These are phyloP conservation scores for Boletellus ananiceps DNA, from an alignment of 768 basidiomycete species.

Conservation along the genomic window DNA sequence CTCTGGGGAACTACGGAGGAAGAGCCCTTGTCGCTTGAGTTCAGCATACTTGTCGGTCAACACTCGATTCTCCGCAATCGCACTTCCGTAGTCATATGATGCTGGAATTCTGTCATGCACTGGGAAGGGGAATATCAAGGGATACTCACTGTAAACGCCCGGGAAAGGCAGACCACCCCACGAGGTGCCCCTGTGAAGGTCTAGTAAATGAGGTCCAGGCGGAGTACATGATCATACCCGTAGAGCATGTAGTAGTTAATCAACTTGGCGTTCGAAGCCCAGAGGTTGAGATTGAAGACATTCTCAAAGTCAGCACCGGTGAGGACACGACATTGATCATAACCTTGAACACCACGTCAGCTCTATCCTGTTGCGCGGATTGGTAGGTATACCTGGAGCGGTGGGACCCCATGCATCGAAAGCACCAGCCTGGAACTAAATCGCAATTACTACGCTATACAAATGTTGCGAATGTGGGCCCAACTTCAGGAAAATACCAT, in stretches of 20 bases:
- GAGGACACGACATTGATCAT: conserved; percentile 56
- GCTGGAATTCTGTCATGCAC: conserved; percentile 19
- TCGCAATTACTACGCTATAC: conserved; percentile 8
- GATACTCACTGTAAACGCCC: conserved; percentile 54
- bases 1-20: conserved; percentile 73
- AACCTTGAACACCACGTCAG: conserved; percentile 39
- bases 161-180: conserved; percentile 82
- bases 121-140: background rate
- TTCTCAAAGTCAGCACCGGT: conserved; percentile 73
- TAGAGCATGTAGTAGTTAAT: conserved; percentile 86
- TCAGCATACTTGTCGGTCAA: conserved; percentile 69
- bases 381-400: conserved; percentile 47
- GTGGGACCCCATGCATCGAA: conserved; percentile 80
- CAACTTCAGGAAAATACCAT: conserved; percentile 68
- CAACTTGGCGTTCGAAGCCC: conserved; percentile 78
- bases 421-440: conserved; percentile 68
- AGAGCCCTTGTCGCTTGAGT: conserved; percentile 72
- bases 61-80: conserved; percentile 63
- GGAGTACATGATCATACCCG: conserved; percentile 41
- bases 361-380: background rate
- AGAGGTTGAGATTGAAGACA: conserved; percentile 74
- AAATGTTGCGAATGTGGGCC: conserved; percentile 3
- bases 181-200: conserved; percentile 61
- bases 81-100: conserved; percentile 79
- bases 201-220: background rate